Base-by-base conservation (phyloP, 1,139 yeast species). In the Maudiozyma humilis region DNA sequence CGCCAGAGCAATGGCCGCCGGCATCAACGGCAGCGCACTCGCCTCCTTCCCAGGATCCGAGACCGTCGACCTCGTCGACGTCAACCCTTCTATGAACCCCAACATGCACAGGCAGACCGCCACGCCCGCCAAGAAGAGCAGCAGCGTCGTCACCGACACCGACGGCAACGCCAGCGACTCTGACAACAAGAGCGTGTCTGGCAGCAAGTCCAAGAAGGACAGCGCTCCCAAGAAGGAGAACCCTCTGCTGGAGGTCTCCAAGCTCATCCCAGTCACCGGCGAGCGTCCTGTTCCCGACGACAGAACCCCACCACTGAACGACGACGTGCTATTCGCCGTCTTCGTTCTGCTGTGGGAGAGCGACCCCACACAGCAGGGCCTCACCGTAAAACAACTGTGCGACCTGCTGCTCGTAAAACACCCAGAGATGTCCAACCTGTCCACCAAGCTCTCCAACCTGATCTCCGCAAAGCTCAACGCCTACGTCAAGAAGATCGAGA, bases 401-500 rank as follows among this genome's bases (percentile, higher is more conserved):
- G 93, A 84, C 61, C 73, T 80, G 46, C 68, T 84, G 44, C 69
- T 79, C 44, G 83, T 77, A 45, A 74, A 76, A 55, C 89, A 83
- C 58, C 91, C 93, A 0, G 87, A 82, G 44, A 82, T 83, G 87
- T 84, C 88, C 10, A 80, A 78, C 48, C 64, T 82, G 47, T 79
- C 87, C 2, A 79, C 89, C 25, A 84, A 84, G 56, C 79, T 89
- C n/a, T 82, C 89, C 19, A 84, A 84, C 60, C 65, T 84, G 53
- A 89, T 84, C 2, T 75, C 83, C 53, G 94, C 94, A n/a, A 84
- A 84, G 58, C 68, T 84, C 54, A 84, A 84, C 60, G 91, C 93
- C 16, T 84, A 84, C 56, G 91, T 83, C 39, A 84, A 84, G 59
- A 73, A 88, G 54, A 86, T 83, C 29, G 93, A 84, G 62, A 79